Evolutionary conservation across 2,329 filamentous ascomycete species (phyloP), one percentile per base, ranked within the genome.

Genomic region (Macrophomina tecta): DNA sequence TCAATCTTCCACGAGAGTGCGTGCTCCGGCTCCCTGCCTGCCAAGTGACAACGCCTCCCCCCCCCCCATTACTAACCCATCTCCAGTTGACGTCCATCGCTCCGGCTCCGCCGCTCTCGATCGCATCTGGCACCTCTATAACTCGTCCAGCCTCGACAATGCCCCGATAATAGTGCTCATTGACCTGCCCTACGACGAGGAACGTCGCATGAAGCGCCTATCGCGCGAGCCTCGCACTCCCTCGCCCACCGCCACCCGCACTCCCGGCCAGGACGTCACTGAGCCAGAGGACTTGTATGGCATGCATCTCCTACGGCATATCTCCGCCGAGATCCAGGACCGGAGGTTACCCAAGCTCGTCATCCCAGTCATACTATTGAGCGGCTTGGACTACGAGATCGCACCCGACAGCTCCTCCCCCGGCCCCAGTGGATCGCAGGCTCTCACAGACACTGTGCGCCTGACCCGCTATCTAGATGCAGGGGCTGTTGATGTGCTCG

Each of bases 401-500:
- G 56, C 58, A 6, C 32, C 68, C 28, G 42, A 40, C 18, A 58
- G 36, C 45, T 38, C 49, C 8, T 56, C 58, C 7, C 71, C 75
- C 12, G 70, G 71, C 30, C 75, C 76, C 4, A 74, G 72, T 51
- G 74, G 76, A 34, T 73, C 76, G 55, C 76, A 76, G 63, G 74
- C 82, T 49, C 75, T 81, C 23, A 77, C 81, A 8, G 83, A 87
- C 68, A 82, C 83, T 12, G 80, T 82, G 51, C 80, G 85, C 62
- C 83, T 94, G 68, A 86, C 89, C 71, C 88, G 85, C 72, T 97
- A 93, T 74, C 81, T 98, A 30, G 93, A 97, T 74, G 88, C 91
- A 4, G 95, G 95, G 42, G 94, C 94, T 11, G 85, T 91, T 36
- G 94, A 98, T 78, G 92, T 97, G 58, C 84, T 97, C 69, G 87